A percentile compares a stretch with the other conserved stretches of the same genome.
These are phyloP conservation scores for Yarrowia sp. DNA, from an alignment of 805 yeast genomes.

Conservation along the genomic window DNA sequence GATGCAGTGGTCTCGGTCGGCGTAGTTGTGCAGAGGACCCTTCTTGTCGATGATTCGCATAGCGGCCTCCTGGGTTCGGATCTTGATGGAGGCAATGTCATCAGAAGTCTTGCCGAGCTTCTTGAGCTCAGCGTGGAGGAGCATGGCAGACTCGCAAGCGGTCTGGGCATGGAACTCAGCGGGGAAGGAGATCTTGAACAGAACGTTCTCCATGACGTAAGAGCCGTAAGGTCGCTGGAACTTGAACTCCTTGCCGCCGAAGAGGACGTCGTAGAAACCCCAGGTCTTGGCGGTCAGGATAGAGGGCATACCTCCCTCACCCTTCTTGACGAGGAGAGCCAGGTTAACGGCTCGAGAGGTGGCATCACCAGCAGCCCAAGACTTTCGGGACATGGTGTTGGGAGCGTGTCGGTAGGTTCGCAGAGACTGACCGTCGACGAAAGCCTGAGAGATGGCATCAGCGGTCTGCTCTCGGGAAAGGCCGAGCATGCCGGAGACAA, in stretches of 20 bases:
- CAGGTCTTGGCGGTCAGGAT: conserved; percentile 55
- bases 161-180: conserved; percentile 67
- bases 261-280: conserved; percentile 63
- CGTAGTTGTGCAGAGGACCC: conserved; percentile 60
- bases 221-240: conserved; percentile 55
- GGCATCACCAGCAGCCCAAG: conserved; percentile 70
- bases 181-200: conserved; percentile 60
- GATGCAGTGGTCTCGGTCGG: conserved; percentile 63
- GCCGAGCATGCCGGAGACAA: conserved; percentile 54
- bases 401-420: conserved; percentile 65
- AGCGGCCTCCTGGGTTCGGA: conserved; percentile 60
- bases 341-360: conserved; percentile 56
- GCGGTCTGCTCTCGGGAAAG: conserved; percentile 49
- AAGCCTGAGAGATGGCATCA: conserved; percentile 57
- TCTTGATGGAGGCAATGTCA: conserved; percentile 49
- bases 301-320: conserved; percentile 56
- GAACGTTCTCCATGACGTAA: conserved; percentile 60
- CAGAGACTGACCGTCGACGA: conserved; percentile 57
- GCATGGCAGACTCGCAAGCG: conserved; percentile 58
- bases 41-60: conserved; percentile 56
- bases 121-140: conserved; percentile 41
- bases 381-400: conserved; percentile 59
- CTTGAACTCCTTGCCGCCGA: conserved; percentile 50
- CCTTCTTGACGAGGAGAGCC: conserved; percentile 50
- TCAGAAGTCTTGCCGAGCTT: conserved; percentile 44